phyloP scores from a whole-genome alignment of 2,329 filamentous ascomycete species.

The Trichoderma sp. region DNA sequence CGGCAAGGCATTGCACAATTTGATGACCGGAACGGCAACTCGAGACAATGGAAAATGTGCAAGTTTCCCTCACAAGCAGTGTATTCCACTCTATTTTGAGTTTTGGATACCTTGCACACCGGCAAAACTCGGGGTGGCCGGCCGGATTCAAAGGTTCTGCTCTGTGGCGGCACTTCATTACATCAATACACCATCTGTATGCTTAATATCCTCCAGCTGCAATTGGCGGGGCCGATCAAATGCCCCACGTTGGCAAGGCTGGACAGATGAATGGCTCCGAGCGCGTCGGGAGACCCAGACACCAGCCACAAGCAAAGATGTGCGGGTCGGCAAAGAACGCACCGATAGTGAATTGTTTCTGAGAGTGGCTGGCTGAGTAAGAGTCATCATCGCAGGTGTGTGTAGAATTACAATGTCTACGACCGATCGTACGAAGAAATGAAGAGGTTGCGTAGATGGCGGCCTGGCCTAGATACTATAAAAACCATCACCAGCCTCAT shows the following conservation, averaged over 20 bases:
- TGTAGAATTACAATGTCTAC: background rate
- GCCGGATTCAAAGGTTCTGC: background rate
- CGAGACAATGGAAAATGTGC: background rate
- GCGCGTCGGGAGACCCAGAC: background rate
- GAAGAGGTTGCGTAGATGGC: background rate
- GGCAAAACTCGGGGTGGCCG: background rate
- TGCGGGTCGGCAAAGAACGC: background rate
- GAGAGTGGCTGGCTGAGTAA: background rate
- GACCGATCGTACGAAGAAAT: background rate
- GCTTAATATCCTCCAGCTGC: background rate
- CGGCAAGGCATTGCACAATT: background rate
- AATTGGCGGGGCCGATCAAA: slow-evolving; percentile 8
- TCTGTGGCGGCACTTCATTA: background rate
- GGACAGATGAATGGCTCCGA: slow-evolving; percentile 16
- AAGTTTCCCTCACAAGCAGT: background rate
- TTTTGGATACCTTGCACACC: background rate
- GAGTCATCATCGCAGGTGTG: background rate
- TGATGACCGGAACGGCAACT: background rate
- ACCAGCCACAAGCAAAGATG: slow-evolving; percentile 12
- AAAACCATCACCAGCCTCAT: background rate
- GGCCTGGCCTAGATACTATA: background rate
- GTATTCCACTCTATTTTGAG: background rate
- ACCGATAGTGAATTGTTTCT: background rate
- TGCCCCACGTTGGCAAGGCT: slow-evolving; percentile 18
- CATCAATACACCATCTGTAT: background rate